phyloP scores from a whole-genome alignment of 371 early-diverging fungal genomes.

The Mucor sp. region DNA sequence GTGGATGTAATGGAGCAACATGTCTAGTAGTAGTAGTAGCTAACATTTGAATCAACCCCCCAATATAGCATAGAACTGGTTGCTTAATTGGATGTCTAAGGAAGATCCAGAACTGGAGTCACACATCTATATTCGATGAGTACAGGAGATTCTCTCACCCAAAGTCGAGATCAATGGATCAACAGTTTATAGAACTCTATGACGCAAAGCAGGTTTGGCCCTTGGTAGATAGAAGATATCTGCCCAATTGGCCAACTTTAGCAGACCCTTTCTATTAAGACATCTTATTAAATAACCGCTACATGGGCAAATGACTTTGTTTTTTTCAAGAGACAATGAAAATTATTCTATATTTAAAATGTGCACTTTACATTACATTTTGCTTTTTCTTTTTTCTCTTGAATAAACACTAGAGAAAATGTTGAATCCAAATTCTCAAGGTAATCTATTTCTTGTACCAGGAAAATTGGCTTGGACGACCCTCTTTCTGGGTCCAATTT shows the following conservation, averaged over 20 bases:
- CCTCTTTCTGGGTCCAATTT: background rate
- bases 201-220: constrained; percentile 82
- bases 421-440: background rate
- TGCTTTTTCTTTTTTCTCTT: background rate
- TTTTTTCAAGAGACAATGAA: constrained; percentile 3
- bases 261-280: constrained; percentile 32
- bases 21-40: too few relatives aligned
- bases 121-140: constrained; percentile 96
- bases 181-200: constrained; percentile 97
- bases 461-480: background rate
- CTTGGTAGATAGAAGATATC: constrained; percentile 59
- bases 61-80: constrained; percentile 88
- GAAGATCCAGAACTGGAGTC: constrained; percentile 92
- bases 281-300: constrained; percentile 4
- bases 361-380: background rate
- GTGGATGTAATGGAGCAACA: background rate
- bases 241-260: constrained; percentile 82
- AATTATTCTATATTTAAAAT: background rate
- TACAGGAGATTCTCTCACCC: constrained; percentile 93
- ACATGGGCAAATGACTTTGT: constrained; percentile 5
- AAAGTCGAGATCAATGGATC: constrained; percentile 94
- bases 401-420: background rate
- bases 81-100: constrained; percentile 94
- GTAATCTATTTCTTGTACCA: background rate
- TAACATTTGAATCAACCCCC: background rate